These are phyloP conservation scores for Fusarium sp. DNA, from an alignment of 2,329 filamentous ascomycete genomes.

Conservation along the genomic window DNA sequence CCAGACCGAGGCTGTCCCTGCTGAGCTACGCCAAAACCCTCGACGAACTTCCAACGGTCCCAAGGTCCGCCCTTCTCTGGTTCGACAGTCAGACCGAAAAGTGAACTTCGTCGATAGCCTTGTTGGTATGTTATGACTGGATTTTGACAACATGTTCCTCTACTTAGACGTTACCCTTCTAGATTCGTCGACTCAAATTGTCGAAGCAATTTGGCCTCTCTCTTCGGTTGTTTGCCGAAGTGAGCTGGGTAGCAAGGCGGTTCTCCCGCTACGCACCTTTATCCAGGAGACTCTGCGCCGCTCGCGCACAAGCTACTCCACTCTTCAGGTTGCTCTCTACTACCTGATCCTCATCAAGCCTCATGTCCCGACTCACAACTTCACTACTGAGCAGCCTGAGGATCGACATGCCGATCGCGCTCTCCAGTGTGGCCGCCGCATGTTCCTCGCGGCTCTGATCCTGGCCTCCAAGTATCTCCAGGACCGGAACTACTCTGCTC, in stretches of 20 bases:
- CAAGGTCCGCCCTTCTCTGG: slow-evolving; percentile 76
- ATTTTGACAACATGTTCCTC: slow-evolving; percentile 24
- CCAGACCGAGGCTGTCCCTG: slow-evolving; percentile 61
- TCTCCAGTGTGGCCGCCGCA: slow-evolving; percentile 94
- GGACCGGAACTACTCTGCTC: slow-evolving; percentile 96
- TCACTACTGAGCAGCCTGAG: slow-evolving; percentile 85
- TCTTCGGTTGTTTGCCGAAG: slow-evolving; percentile 83
- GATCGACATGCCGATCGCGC: slow-evolving; percentile 80
- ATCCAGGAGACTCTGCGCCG: slow-evolving; percentile 97
- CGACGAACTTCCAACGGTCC: slow-evolving; percentile 67
- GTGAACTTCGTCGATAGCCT: slow-evolving; percentile 96
- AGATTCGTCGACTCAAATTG: slow-evolving; percentile 98
- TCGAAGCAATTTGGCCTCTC: slow-evolving; percentile 96
- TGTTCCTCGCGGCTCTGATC: slow-evolving; percentile 96
- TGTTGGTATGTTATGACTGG: slow-evolving; percentile 81
- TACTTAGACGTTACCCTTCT: slow-evolving; percentile 52
- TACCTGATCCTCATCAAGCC: slow-evolving; percentile 95
- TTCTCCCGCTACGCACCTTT: slow-evolving; percentile 91
- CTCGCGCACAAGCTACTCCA: slow-evolving; percentile 97
- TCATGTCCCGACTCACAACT: slow-evolving; percentile 84
- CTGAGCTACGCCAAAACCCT: slow-evolving; percentile 74
- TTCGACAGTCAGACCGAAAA: slow-evolving; percentile 92
- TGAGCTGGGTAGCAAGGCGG: slow-evolving; percentile 78
- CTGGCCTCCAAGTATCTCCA: slow-evolving; percentile 98
- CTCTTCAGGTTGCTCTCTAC: slow-evolving; percentile 94